Evolutionary conservation across 2,329 filamentous ascomycete genomes (phyloP).

Genomic region (Neonectria neomacrospora): DNA sequence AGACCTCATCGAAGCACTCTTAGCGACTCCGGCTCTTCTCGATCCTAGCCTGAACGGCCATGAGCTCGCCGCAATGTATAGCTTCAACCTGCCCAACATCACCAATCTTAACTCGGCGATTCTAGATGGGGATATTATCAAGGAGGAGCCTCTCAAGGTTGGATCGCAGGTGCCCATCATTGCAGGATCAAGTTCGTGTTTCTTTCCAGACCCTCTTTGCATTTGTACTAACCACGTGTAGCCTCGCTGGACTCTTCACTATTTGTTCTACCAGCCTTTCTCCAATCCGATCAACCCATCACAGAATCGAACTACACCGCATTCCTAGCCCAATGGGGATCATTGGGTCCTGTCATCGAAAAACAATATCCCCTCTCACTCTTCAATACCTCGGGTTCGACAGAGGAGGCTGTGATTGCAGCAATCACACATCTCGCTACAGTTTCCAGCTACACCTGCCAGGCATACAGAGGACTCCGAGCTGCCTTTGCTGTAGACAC

Average conservation of each 20-base stretch:
- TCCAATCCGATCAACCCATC: neutral
- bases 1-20: slow-evolving; percentile 15
- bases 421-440: slow-evolving; percentile 30
- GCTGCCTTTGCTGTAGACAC: slow-evolving; percentile 18
- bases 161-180: slow-evolving; percentile 30
- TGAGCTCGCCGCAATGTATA: slow-evolving; percentile 5
- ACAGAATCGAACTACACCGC: slow-evolving; percentile 29
- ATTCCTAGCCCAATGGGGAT: slow-evolving; percentile 29
- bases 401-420: slow-evolving; percentile 18
- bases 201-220: too few relatives aligned
- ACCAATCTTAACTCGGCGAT: slow-evolving; percentile 18
- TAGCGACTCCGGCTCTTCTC: slow-evolving; percentile 15
- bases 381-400: slow-evolving; percentile 26
- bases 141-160: slow-evolving; percentile 22
- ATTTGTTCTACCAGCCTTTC: slow-evolving; percentile 21
- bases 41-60: slow-evolving; percentile 12
- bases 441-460: slow-evolving; percentile 26
- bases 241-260: slow-evolving; percentile 27
- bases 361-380: slow-evolving; percentile 31
- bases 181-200: slow-evolving; percentile 17
- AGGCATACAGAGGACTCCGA: slow-evolving; percentile 23
- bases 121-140: slow-evolving; percentile 25
- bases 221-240: slow-evolving; percentile 5
- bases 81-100: slow-evolving; percentile 28
- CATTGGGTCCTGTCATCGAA: slow-evolving; percentile 6